These are phyloP conservation scores for Linnemannia zychae DNA, from an alignment of 192 early-diverging fungal species.

Conservation along the genomic window DNA sequence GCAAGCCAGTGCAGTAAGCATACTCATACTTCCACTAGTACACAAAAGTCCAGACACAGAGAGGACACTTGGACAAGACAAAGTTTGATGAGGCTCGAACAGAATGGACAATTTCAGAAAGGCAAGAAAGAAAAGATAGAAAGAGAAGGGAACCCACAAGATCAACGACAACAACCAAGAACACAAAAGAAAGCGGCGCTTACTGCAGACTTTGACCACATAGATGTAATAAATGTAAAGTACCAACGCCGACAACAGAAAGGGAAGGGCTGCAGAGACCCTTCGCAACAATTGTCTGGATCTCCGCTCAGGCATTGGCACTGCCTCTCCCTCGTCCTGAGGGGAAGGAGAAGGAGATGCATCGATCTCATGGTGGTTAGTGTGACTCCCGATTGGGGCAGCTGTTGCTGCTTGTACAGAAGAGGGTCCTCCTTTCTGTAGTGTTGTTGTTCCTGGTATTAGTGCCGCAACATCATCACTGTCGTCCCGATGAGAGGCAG, in stretches of 20 bases:
- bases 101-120: background rate
- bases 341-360: too few species aligned
- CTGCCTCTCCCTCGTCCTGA: background rate
- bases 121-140: background rate
- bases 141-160: background rate
- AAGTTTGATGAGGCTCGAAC: background rate
- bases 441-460: background rate
- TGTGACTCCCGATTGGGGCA: background rate
- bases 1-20: background rate
- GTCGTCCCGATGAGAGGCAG: background rate
- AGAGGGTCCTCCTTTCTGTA: too few species aligned
- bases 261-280: constrained; percentile 23
- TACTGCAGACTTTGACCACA: constrained; percentile 40
- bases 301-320: background rate
- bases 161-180: background rate
- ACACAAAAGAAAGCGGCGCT: background rate
- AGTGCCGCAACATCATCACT: background rate
- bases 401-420: too few species aligned
- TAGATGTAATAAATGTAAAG: constrained; percentile 51
- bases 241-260: constrained; percentile 19
- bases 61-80: background rate
- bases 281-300: constrained; percentile 1
- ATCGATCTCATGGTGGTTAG: constrained; percentile 18
- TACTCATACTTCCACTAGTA: background rate
- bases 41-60: background rate